phyloP scores from a whole-genome alignment of 1,139 yeast species.

The Scheffersomyces insectosa region DNA sequence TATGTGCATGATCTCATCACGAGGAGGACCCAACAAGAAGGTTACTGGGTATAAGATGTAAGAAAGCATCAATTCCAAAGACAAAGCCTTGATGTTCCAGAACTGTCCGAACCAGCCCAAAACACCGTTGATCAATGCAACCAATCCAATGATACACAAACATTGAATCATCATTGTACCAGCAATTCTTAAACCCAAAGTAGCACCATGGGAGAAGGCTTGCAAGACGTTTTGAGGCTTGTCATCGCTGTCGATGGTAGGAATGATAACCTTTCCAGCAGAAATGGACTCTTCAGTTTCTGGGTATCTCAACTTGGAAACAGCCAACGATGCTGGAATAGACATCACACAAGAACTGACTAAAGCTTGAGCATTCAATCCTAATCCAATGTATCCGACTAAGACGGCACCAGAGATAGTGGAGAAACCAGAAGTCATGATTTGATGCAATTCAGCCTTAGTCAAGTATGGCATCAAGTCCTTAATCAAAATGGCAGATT shows the following conservation, averaged over 20 bases:
- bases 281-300: constrained; percentile 61
- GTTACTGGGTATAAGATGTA: constrained; percentile 63
- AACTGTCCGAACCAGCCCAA: constrained; percentile 66
- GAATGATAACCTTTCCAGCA: constrained; percentile 48
- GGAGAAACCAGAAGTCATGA: constrained; percentile 67
- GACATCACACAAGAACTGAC: constrained; percentile 73
- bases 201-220: constrained; percentile 65
- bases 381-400: constrained; percentile 65
- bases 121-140: constrained; percentile 58
- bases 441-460: constrained; percentile 63
- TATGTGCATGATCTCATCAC: constrained; percentile 53
- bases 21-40: constrained; percentile 62
- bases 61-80: constrained; percentile 58
- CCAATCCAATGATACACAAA: constrained; percentile 63
- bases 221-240: constrained; percentile 58
- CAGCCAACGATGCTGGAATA: constrained; percentile 66
- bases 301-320: constrained; percentile 62
- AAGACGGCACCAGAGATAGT: constrained; percentile 69
- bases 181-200: constrained; percentile 60
- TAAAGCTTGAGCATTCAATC: constrained; percentile 64
- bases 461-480: constrained; percentile 64
- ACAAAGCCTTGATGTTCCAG: constrained; percentile 56
- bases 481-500: constrained; percentile 62
- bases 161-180: constrained; percentile 62
- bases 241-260: constrained; percentile 26